Conservation (phyloP, 2,329 filamentous ascomycete genomes). For the Karstenula rhodostoma region DNA sequence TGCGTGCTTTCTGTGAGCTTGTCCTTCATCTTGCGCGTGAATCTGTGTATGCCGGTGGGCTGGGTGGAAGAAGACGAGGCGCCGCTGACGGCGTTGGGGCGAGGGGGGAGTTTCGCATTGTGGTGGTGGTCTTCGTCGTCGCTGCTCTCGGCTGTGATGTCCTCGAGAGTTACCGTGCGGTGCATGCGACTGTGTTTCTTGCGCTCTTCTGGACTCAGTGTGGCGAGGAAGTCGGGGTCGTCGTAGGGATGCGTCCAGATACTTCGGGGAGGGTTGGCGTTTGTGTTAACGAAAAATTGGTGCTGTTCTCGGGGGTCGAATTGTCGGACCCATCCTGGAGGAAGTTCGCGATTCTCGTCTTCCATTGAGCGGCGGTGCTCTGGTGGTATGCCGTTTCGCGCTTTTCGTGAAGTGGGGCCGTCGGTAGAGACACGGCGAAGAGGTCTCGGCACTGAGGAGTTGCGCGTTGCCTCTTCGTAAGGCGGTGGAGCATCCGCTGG, state of each 20-base stretch:
- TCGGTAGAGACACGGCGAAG: constrained; percentile 43
- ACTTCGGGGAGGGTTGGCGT: constrained; percentile 60
- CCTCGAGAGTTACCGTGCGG: constrained; percentile 51
- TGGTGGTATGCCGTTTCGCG: constrained; percentile 63
- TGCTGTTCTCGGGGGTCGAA: constrained; percentile 63
- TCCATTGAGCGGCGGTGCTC: constrained; percentile 66
- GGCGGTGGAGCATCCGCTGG: constrained; percentile 43
- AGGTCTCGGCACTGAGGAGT: constrained; percentile 26
- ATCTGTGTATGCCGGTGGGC: constrained; percentile 51
- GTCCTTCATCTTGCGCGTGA: constrained; percentile 67
- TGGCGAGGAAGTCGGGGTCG: constrained; percentile 62
- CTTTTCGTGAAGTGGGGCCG: constrained; percentile 38
- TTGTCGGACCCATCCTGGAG: constrained; percentile 64
- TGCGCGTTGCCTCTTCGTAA: constrained; percentile 42
- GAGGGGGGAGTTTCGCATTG: constrained; percentile 19
- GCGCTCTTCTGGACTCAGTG: constrained; percentile 59
- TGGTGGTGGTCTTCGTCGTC: constrained; percentile 38
- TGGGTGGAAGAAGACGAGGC: constrained; percentile 8
- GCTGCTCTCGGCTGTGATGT: constrained; percentile 55
- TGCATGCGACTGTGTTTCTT: constrained; percentile 54
- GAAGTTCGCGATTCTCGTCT: constrained; percentile 64
- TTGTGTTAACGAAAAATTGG: constrained; percentile 71
- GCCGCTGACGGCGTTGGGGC: constrained; percentile 18
- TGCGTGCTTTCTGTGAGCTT: constrained; percentile 66
- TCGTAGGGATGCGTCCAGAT: constrained; percentile 71